Conservation (phyloP, 73 alveolate species). For the Durusdinium trenchii region DNA sequence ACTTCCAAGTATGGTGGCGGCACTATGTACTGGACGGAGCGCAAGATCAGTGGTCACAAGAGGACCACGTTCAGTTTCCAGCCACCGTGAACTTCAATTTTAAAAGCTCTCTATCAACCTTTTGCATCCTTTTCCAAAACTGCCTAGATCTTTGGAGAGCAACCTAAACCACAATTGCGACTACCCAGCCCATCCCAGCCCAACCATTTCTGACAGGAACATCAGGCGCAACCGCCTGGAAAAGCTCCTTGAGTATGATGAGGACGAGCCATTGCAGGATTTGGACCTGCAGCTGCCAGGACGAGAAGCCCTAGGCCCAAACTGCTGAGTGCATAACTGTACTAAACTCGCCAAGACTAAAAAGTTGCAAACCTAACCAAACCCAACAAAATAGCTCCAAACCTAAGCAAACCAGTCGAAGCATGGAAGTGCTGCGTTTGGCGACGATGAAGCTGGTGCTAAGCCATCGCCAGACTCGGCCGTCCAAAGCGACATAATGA, state of each 20-base stretch:
- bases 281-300: slow-evolving; percentile 12
- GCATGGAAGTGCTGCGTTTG: too few relatives aligned
- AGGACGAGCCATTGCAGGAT: background rate
- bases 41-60: background rate
- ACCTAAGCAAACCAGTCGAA: too few relatives aligned
- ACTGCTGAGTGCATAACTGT: too few relatives aligned
- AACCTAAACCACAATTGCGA: too few relatives aligned
- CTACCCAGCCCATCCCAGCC: too few relatives aligned
- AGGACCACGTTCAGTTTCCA: background rate
- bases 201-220: background rate
- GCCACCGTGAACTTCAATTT: too few relatives aligned
- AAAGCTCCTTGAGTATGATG: slow-evolving; percentile 6
- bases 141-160: too few relatives aligned
- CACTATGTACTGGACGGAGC: slow-evolving; percentile 8
- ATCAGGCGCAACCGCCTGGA: slow-evolving; percentile 5
- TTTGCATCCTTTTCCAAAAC: too few relatives aligned
- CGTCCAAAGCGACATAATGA: background rate
- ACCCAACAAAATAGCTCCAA: too few relatives aligned
- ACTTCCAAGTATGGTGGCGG: slow-evolving; percentile 16
- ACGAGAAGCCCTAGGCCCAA: background rate
- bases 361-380: too few relatives aligned
- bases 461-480: background rate
- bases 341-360: too few relatives aligned
- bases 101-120: too few relatives aligned
- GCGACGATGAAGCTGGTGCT: background rate